Conservation (phyloP, 805 yeast species). For the Candida peoriensis region DNA sequence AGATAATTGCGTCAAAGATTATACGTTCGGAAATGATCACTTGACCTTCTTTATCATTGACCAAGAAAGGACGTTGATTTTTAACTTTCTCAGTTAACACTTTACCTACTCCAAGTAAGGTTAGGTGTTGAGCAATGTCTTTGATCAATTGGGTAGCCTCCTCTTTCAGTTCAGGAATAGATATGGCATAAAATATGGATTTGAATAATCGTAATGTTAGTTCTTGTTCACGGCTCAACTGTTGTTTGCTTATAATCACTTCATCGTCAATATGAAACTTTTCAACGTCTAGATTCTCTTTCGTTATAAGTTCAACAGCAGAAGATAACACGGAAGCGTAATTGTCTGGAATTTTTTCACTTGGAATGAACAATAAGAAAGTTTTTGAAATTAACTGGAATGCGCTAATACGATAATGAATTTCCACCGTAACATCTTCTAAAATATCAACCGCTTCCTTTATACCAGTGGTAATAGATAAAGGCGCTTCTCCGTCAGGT, state of each 20-base stretch:
- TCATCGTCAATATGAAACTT: slow-evolving; percentile 31
- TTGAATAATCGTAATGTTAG: slow-evolving; percentile 61
- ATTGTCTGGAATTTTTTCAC: slow-evolving; percentile 34
- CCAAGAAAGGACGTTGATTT: slow-evolving; percentile 63
- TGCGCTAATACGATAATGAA: slow-evolving; percentile 72
- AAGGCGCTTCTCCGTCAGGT: slow-evolving; percentile 46
- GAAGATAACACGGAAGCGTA: slow-evolving; percentile 40
- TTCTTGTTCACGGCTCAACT: slow-evolving; percentile 57
- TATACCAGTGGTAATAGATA: slow-evolving; percentile 81
- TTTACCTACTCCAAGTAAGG: slow-evolving; percentile 70
- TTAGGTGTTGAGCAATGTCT: slow-evolving; percentile 72
- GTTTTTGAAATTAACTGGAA: slow-evolving; percentile 65
- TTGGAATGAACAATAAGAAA: slow-evolving; percentile 57
- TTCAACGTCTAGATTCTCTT: slow-evolving; percentile 31
- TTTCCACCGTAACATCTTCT: slow-evolving; percentile 52
- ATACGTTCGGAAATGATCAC: slow-evolving; percentile 64
- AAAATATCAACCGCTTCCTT: slow-evolving; percentile 71
- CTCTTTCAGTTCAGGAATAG: slow-evolving; percentile 64
- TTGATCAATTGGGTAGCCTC: slow-evolving; percentile 61
- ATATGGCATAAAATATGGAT: slow-evolving; percentile 68
- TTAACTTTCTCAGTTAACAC: slow-evolving; percentile 65
- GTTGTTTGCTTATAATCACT: slow-evolving; percentile 42
- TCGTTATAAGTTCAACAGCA: slow-evolving; percentile 39
- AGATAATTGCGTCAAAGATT: slow-evolving; percentile 67
- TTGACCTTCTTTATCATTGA: slow-evolving; percentile 75